phyloP scores from a whole-genome alignment of 139 green algal species.

The Micractinium sp. region DNA sequence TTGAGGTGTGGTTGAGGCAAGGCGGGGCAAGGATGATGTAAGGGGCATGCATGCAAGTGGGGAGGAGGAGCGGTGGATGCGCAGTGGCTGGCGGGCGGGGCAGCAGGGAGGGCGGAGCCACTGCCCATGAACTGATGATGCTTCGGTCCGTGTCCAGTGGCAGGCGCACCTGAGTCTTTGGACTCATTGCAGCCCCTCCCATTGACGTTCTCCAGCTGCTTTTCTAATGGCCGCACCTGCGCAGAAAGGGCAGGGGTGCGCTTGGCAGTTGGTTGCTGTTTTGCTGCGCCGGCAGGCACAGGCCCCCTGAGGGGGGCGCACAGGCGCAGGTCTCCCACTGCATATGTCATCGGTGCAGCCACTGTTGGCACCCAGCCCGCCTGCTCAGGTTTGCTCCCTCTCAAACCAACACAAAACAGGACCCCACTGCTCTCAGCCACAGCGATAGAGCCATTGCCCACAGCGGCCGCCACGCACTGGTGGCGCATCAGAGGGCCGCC shows the following conservation, averaged over 20 bases:
- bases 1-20: neutral
- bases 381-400: neutral
- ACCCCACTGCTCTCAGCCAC: neutral
- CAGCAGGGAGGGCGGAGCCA: no score
- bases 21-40: neutral
- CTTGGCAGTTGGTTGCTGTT: no score
- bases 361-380: neutral
- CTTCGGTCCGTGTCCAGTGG: no score
- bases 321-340: neutral
- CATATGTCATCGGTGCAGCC: neutral
- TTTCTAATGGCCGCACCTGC: neutral
- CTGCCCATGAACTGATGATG: no score
- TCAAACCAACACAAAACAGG: neutral
- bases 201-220: constrained; percentile 14
- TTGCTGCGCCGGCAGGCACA: neutral
- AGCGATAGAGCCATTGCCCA: no score
- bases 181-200: constrained; percentile 25
- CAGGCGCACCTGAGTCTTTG: neutral
- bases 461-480: neutral
- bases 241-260: neutral
- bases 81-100: neutral
- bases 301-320: neutral
- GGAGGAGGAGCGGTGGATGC: no score
- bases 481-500: constrained; percentile 1
- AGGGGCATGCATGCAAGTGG: neutral